Base-by-base conservation (phyloP, 768 basidiomycete species). In the Trametes gibbosa region DNA sequence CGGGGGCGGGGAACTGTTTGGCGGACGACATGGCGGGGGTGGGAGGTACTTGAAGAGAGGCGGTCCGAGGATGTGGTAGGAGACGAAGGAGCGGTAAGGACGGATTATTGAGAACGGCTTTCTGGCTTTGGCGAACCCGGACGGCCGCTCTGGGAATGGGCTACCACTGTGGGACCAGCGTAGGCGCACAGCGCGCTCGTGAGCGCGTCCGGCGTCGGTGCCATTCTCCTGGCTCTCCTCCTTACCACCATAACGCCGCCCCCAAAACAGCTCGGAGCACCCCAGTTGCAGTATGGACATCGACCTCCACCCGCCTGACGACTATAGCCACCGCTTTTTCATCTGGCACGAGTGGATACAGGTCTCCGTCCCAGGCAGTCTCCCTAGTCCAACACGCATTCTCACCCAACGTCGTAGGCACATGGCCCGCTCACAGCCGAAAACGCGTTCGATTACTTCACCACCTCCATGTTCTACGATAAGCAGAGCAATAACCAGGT, bases 281-380 rank as follows among this genome's bases (percentile, higher is more conserved):
- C 25, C 37, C 27, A 27, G 29, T 19, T 48, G 21, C 53, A 51
- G 5, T 19, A 82, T 83, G 81, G 81, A 83, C 53, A 66, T 76
- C 56, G 89, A 92, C 68, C 77, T 92, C 42, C 90, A 91, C 68
- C 90, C 90, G 25, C 77, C 82, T 64, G 90, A 92, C 69, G 90
- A 92, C 74, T 87, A 89, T 72, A 87, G 80, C 59, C 87, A 89
- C 69, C 77, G 86, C 17, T 92, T 90, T 74, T 93, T 92, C 75
- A 92, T 91, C 64, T 93, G 89, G 89, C 90, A 92, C 70, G 91
- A 93, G 71, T 93, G 89, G 89, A 85, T 93, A 56, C 86, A 90
- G 80, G 89, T 85, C 42, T 52, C 70, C 63, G 19, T 27, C 14
- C 32, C 46, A 23, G 25, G 23, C 29, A 40, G 23, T 39, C 52